Base-by-base conservation (phyloP, 495 filamentous ascomycete genomes). In the Hyaloscypha bicolor region DNA sequence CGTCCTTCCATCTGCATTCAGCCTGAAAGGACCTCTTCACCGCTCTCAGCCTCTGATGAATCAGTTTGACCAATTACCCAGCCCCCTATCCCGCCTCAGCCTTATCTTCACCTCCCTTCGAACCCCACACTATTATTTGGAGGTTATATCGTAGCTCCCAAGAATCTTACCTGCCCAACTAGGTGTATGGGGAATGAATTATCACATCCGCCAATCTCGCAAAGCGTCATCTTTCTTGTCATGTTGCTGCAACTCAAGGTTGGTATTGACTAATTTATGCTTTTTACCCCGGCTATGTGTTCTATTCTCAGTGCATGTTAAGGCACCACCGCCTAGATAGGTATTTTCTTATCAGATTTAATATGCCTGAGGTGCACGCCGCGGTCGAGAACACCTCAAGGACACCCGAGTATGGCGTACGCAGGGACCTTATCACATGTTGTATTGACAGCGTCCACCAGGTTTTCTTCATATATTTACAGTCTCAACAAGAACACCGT, bases 31-130 rank as follows among this genome's bases (percentile, higher is more conserved):
- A 57, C 9, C 12, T 29, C 21, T 57, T 57, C 55, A 32, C 55
- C 55, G 55, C 32, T 57, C 22, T 57, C 32, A 31, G 25, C 22
- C 12, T 31, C 9, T 31, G 29, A 30, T 57, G 12, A 32, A 33
- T 6, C 25, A 57, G 16, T n/a, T 9, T 22, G 4, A 29, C 55
- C 22, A 57, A 57, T 57, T 33, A 57, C 14, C 14, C 14, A 57
- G 32, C 14, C 14, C 29, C 19, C 30, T 33, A 30, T 31, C 55
- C 6, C 22, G 11, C 32, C n/a, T 57, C 25, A 57, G 30, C 25
- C 55, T 57, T 57, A 57, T 57, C 55, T 57, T 57, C 25, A 57
- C 55, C 21, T 57, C 55, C 19, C 4, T 57, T 33, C 32, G 53
- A 30, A 57, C 55, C 55, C 55, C 55, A 57, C 32, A 31, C 9